Base-by-base conservation (phyloP, 345 rosid genomes). In the Kernera saxatilis region DNA sequence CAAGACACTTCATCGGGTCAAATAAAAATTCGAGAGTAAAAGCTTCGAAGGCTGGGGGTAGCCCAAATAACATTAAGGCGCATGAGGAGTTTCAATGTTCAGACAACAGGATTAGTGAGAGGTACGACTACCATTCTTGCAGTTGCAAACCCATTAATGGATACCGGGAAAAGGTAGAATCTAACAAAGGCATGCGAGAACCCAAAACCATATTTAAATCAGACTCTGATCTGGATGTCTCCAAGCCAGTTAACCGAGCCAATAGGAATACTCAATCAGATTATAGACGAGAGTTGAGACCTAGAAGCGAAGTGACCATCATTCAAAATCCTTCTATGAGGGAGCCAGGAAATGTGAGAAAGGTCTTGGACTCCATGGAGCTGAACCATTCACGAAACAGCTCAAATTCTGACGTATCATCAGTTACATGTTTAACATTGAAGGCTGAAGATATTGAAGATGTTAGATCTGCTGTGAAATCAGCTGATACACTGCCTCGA, bases 291-390 rank as follows among this genome's bases (percentile, higher is more conserved):
- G 88, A 85, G 55, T 57, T 84, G 67, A 88, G 86, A 77, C 65
- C 79, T 59, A 82, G 79, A 83, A 81, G 71, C 78, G 86, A 80
- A 78, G 67, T 39, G 64, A 45, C 48, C n/a, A 18, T n/a, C 6
- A 70, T 75, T 61, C 84, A 67, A 41, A 67, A 57, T 78, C 49
- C 75, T 58, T 72, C 82, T 43, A 67, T 48, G 73, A 79, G 80
- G 75, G 91, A 85, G 43, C 55, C 80, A 51, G 62, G 77, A 67
- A 77, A 75, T 57, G 70, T 76, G 46, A 87, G 82, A 80, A 86
- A 93, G 78, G 87, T 90, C 52, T 86, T 92, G 96, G 96, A 88
- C 78, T 86, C 96, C 5, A 71, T 82, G 80, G 96, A 89, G 75
- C 79, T 72, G 61, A 88, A 81, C 71, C 82, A 86, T 48, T 71